Evolutionary conservation across 2,329 filamentous ascomycete genomes (phyloP).

Genomic region (Trichoderma sp.): DNA sequence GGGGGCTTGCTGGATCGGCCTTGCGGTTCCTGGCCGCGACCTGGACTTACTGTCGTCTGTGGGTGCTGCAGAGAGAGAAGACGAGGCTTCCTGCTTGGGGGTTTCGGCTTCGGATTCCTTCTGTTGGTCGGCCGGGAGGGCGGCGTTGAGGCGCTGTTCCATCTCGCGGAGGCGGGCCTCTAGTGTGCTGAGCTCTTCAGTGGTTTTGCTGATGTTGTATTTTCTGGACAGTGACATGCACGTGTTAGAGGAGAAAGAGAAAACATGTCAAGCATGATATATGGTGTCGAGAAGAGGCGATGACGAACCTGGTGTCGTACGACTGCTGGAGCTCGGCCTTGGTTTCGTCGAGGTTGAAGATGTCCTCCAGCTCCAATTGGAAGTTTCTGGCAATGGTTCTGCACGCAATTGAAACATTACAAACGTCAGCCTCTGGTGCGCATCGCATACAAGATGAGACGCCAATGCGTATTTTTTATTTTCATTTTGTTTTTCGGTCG

Average conservation of each 20-base stretch:
- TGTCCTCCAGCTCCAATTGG: constrained; percentile 79
- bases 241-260: neutral
- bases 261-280: neutral
- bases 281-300: neutral
- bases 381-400: constrained; percentile 88
- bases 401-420: constrained; percentile 21
- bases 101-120: constrained; percentile 13
- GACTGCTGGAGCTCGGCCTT: constrained; percentile 70
- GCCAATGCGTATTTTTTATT: neutral
- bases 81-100: constrained; percentile 17
- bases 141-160: constrained; percentile 67
- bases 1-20: constrained; percentile 50
- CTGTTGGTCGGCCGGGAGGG: constrained; percentile 21
- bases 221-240: constrained; percentile 55
- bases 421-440: neutral
- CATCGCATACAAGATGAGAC: neutral
- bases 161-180: constrained; percentile 82
- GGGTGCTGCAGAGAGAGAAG: constrained; percentile 24
- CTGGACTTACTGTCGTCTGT: constrained; percentile 38
- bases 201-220: constrained; percentile 70
- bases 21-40: constrained; percentile 56
- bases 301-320: constrained; percentile 75
- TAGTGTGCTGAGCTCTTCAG: constrained; percentile 79
- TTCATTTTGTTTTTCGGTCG: neutral
- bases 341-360: constrained; percentile 83